phyloP scores from a whole-genome alignment of 768 basidiomycete species.

The Podaxis rugospora region DNA sequence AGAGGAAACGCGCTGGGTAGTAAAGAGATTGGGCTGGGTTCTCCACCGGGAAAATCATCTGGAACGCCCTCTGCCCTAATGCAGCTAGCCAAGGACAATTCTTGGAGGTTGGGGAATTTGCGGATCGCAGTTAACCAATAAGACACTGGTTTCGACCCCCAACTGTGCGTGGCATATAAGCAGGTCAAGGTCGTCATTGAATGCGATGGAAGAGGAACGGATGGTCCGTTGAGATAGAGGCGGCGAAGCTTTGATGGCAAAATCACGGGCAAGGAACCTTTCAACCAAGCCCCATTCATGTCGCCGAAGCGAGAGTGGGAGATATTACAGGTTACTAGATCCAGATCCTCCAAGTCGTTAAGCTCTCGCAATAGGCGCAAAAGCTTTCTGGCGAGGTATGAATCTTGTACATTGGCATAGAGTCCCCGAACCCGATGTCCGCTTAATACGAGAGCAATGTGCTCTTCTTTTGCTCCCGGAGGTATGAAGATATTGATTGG shows the following conservation, averaged over 20 bases:
- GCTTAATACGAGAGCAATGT: not conserved
- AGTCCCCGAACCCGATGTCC: not conserved
- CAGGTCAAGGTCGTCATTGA: not conserved
- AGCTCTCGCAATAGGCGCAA: not conserved
- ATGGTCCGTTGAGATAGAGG: constrained; percentile 3
- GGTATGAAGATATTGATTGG: constrained; percentile 3
- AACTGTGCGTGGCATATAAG: not conserved
- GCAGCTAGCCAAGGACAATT: constrained; percentile 1
- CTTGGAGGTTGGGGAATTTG: constrained; percentile 1
- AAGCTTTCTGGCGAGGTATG: not conserved
- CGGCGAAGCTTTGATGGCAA: not conserved
- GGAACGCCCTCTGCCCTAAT: not conserved
- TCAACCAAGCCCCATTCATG: not conserved
- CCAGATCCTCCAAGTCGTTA: not conserved
- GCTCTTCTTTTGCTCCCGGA: not conserved
- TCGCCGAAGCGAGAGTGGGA: not conserved
- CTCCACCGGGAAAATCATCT: not conserved
- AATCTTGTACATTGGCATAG: not conserved
- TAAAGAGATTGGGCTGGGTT: not conserved
- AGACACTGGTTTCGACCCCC: not conserved
- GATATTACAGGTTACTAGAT: not conserved
- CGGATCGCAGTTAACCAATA: constrained; percentile 3
- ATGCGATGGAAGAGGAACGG: constrained; percentile 3
- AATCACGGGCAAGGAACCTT: not conserved
- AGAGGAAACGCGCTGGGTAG: not conserved